Conservation (phyloP, 2,329 filamentous ascomycete species). For the Phialocephala subalpina region DNA sequence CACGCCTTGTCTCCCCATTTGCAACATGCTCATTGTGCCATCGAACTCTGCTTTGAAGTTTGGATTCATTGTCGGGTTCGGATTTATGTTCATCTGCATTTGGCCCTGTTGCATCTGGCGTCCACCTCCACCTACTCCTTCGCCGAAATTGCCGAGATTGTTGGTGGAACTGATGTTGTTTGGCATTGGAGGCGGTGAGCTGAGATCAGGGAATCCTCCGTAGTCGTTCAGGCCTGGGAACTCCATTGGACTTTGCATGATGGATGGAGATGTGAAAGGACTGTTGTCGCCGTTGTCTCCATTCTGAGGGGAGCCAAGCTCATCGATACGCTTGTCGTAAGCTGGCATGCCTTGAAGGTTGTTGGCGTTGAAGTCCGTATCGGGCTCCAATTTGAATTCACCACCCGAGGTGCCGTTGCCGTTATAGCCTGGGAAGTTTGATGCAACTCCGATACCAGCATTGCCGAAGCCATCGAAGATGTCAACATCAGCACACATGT, state of each 20-base stretch:
- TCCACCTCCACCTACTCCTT: constrained; percentile 30
- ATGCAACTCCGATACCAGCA: constrained; percentile 59
- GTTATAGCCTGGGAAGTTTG: constrained; percentile 38
- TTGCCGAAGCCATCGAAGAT: constrained; percentile 73
- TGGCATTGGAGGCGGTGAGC: constrained; percentile 22
- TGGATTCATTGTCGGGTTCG: neutral
- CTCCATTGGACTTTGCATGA: constrained; percentile 39
- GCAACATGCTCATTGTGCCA: constrained; percentile 24
- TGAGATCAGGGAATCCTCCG: constrained; percentile 35
- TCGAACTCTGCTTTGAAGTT: constrained; percentile 39
- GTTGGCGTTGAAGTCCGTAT: constrained; percentile 33
- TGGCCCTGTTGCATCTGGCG: constrained; percentile 18
- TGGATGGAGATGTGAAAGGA: constrained; percentile 36
- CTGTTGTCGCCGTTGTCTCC: constrained; percentile 31
- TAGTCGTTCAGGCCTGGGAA: constrained; percentile 36
- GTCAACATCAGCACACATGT: constrained; percentile 55
- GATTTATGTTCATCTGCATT: neutral
- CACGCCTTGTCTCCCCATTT: constrained; percentile 23
- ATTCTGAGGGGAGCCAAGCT: constrained; percentile 36
- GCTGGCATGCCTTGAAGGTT: constrained; percentile 30
- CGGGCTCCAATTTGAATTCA: constrained; percentile 42
- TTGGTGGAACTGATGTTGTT: constrained; percentile 25
- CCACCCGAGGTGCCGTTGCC: constrained; percentile 37
- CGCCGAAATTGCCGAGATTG: constrained; percentile 31
- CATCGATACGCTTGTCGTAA: constrained; percentile 40